Conservation (phyloP, 306 rosid species). For the Lablab purpureus region DNA sequence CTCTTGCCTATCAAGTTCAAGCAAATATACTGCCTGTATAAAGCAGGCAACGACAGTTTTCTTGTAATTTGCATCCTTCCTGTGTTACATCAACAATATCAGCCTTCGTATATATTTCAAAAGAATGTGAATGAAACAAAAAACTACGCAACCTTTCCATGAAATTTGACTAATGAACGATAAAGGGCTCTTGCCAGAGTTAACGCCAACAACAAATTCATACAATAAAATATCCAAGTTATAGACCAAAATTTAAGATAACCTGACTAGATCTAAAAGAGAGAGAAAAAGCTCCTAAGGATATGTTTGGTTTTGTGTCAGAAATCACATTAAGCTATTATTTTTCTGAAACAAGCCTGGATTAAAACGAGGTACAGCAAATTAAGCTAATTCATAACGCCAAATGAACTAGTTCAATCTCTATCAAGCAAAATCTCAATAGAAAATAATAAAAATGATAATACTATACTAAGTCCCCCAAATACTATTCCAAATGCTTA, state of each 20-base stretch:
- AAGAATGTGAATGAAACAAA: conserved; percentile 20
- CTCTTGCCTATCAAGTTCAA: conserved; percentile 93
- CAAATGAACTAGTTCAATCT: conserved; percentile 12
- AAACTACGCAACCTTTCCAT: background rate
- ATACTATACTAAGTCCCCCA: background rate
- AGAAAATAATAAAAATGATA: conserved; percentile 10
- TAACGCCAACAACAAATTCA: conserved; percentile 14
- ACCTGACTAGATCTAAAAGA: background rate
- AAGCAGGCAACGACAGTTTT: conserved; percentile 91
- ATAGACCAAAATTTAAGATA: background rate
- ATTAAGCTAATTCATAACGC: conserved; percentile 10
- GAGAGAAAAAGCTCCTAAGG: background rate
- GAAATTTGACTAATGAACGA: conserved; percentile 1
- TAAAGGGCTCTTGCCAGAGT: conserved; percentile 23
- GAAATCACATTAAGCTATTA: background rate
- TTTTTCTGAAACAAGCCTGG: background rate
- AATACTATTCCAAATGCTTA: conserved; percentile 15
- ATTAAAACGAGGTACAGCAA: background rate
- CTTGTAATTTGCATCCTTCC: conserved; percentile 84
- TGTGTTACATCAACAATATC: conserved; percentile 43
- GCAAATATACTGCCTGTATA: conserved; percentile 89
- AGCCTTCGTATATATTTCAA: background rate
- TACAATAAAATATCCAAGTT: background rate
- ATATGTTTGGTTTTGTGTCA: background rate
- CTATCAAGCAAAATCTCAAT: background rate